phyloP scores from a whole-genome alignment of 768 basidiomycete species.

The Leccinum truebloodii region DNA sequence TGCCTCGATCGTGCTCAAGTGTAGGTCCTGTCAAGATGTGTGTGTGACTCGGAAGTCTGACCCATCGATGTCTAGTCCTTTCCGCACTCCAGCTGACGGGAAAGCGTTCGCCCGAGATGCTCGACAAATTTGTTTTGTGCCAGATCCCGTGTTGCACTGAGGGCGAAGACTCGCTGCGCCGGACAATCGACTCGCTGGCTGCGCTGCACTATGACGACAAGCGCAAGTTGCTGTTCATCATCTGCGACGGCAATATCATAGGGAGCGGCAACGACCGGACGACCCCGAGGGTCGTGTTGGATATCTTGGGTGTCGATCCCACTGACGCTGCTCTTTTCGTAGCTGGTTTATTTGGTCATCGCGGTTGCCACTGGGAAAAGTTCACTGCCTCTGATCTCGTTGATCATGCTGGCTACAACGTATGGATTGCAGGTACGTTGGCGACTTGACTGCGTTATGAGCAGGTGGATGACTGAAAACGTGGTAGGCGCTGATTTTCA shows the following conservation, averaged over 20 bases:
- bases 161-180: slow-evolving; percentile 89
- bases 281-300: slow-evolving; percentile 89
- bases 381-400: slow-evolving; percentile 81
- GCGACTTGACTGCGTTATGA: background rate
- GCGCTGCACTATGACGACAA: slow-evolving; percentile 93
- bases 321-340: slow-evolving; percentile 25
- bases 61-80: slow-evolving; percentile 57
- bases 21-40: slow-evolving; percentile 48
- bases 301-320: slow-evolving; percentile 90
- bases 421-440: slow-evolving; percentile 86
- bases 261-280: slow-evolving; percentile 92
- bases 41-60: slow-evolving; percentile 5
- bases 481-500: slow-evolving; percentile 81
- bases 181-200: slow-evolving; percentile 89
- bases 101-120: slow-evolving; percentile 82
- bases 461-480: slow-evolving; percentile 1
- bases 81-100: slow-evolving; percentile 84
- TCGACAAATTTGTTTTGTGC: slow-evolving; percentile 93
- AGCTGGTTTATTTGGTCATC: slow-evolving; percentile 85
- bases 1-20: slow-evolving; percentile 79
- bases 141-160: slow-evolving; percentile 96
- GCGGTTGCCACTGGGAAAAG: slow-evolving; percentile 68
- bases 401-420: slow-evolving; percentile 86
- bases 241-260: slow-evolving; percentile 96
- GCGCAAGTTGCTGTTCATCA: slow-evolving; percentile 88